Conservation (phyloP, 1,284 basidiomycete species). For the Anthracocystis walkeri region DNA sequence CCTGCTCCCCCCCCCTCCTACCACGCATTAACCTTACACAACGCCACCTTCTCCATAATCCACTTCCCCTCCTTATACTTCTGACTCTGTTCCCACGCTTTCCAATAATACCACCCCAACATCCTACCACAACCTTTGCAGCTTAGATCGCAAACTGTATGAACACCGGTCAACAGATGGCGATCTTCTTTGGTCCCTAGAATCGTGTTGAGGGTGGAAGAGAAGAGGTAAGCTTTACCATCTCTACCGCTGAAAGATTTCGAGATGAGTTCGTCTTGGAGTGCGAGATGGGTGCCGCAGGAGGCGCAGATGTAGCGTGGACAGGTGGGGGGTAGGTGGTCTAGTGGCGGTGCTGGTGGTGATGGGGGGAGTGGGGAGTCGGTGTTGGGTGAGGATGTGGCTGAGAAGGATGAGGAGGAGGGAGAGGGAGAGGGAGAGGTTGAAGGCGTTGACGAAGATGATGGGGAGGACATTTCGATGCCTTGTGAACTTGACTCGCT, state of each 20-base stretch:
- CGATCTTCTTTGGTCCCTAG: slow-evolving; percentile 82
- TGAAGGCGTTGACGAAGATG: background rate
- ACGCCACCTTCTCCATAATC: slow-evolving; percentile 81
- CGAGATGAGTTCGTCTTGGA: slow-evolving; percentile 81
- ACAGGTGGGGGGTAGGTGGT: slow-evolving; percentile 19
- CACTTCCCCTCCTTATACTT: slow-evolving; percentile 86
- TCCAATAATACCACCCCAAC: slow-evolving; percentile 86
- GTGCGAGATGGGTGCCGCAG: slow-evolving; percentile 61
- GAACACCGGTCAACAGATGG: slow-evolving; percentile 81
- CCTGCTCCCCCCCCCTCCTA: slow-evolving; percentile 18
- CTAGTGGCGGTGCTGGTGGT: slow-evolving; percentile 10
- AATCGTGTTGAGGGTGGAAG: slow-evolving; percentile 81
- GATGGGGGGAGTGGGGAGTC: background rate
- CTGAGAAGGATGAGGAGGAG: background rate
- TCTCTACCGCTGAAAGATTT: slow-evolving; percentile 86
- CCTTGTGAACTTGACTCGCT: too few relatives aligned
- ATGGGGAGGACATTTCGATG: background rate
- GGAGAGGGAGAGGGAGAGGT: background rate
- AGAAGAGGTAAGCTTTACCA: slow-evolving; percentile 83
- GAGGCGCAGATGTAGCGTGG: slow-evolving; percentile 61
- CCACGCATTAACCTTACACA: slow-evolving; percentile 85
- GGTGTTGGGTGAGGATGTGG: slow-evolving; percentile 1
- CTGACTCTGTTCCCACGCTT: slow-evolving; percentile 81
- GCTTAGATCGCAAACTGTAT: slow-evolving; percentile 81
- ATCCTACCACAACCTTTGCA: slow-evolving; percentile 82